Base-by-base conservation (phyloP, 2,329 filamentous ascomycete genomes). In the Pseudogymnoascus sp. region DNA sequence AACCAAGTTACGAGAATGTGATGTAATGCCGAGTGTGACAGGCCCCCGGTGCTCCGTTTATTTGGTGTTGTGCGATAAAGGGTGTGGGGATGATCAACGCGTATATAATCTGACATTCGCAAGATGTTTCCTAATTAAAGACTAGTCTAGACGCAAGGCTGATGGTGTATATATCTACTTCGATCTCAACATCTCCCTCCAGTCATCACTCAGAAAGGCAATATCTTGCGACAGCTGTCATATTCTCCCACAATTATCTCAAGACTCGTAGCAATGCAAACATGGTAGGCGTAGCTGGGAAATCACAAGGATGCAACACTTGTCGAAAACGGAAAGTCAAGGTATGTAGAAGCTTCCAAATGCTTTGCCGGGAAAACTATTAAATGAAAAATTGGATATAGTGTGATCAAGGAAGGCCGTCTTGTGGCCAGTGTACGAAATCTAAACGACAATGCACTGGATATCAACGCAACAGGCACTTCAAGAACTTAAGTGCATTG, bases 401-500 rank as follows among this genome's bases (percentile, higher is more conserved):
- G 62, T 63, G 62, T 63, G 62, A 63, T 47, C 62, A 63, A 63
- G 53, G 40, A 53, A 64, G 35, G 31, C 64, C 64, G 21, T 63
- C 53, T 53, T 65, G 64, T 59, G 64, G 64, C 36, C 64, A 65
- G 53, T 65, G 62, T 63, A 38, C n/a, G 38, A 65, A 64, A 62
- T 63, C 40, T 35, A 64, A 61, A 19, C 62, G 64, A 57, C 47
- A 53, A 31, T 65, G 62, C 19, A 63, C 61, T 62, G 64, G 64
- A 50, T 65, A 65, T 57, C 53, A 64, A 62, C 64, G 64, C 33
- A 63, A 65, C 57, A 63, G 62, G 28, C 53, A 65, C 50, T 65
- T 65, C 64, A 65, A 65, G 40, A 65, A 65, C 42, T 62, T 65
- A 40, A 65, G 62, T 50, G 61, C 64, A 42, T 61, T 65, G 62